A percentile compares a stretch with the other conserved stretches of the same genome.
These are phyloP conservation scores for Phytophthora idaei DNA, from an alignment of 352 stramenopile genomes.

Conservation along the genomic window DNA sequence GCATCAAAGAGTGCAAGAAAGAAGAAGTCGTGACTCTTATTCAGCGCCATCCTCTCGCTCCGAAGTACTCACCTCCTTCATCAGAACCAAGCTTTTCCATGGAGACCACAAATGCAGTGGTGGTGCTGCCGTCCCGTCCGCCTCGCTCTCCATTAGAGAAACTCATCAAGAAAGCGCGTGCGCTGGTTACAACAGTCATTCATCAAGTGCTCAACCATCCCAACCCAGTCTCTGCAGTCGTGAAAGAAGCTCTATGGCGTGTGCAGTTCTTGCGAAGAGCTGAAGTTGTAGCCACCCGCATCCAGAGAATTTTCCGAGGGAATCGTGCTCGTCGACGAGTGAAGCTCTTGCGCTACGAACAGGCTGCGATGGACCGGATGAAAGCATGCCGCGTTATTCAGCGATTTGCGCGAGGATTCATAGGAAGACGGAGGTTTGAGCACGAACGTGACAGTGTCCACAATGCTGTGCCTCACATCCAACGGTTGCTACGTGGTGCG, in stretches of 20 bases:
- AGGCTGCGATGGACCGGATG: conserved; percentile 45
- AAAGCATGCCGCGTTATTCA: conserved; percentile 47
- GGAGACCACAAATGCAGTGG: conserved; percentile 26
- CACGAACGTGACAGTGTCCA: conserved; percentile 41
- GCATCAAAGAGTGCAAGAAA: conserved; percentile 59
- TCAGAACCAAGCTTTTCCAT: conserved; percentile 11
- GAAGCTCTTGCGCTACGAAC: conserved; percentile 42
- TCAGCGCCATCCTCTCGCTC: conserved; percentile 55
- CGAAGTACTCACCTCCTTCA: conserved; percentile 44
- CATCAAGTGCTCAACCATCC: conserved; percentile 35
- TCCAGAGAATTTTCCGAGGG: conserved; percentile 72
- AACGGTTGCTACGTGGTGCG: conserved; percentile 55
- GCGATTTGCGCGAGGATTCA: conserved; percentile 56
- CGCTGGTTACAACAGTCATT: conserved; percentile 2
- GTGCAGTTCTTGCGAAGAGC: conserved; percentile 64
- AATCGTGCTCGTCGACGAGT: conserved; percentile 62
- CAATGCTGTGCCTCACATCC: conserved; percentile 56
- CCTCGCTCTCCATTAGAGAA: conserved; percentile 10
- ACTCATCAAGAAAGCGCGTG: conserved; percentile 17
- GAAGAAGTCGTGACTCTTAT: conserved; percentile 27
- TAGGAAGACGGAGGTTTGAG: conserved; percentile 50
- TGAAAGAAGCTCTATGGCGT: conserved; percentile 68
- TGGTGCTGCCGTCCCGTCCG: conserved; percentile 19
- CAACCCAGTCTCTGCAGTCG: conserved; percentile 44
- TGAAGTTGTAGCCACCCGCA: conserved; percentile 54